phyloP scores from a whole-genome alignment of 2,329 filamentous ascomycete genomes.

The Aureobasidium lini region DNA sequence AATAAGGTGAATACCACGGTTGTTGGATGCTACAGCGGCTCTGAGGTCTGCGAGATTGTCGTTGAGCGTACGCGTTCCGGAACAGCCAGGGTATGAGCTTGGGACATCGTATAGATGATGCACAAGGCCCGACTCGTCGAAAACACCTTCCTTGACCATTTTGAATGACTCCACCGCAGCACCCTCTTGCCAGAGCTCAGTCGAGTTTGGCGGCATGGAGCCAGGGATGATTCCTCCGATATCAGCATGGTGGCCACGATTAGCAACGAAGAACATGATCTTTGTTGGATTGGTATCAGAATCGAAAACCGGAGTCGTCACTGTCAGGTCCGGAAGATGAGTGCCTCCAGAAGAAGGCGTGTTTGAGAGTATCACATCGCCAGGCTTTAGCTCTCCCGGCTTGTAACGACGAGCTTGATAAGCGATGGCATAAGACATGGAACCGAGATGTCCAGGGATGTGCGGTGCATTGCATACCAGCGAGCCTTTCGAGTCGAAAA shows the following conservation, averaged over 20 bases:
- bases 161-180: conserved; percentile 34
- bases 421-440: conserved; percentile 20
- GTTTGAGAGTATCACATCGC: conserved; percentile 25
- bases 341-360: conserved; percentile 25
- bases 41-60: conserved; percentile 33
- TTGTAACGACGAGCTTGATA: conserved; percentile 22
- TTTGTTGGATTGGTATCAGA: conserved; percentile 11
- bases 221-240: conserved; percentile 26
- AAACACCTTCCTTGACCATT: conserved; percentile 5
- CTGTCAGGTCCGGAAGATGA: conserved; percentile 26
- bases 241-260: conserved; percentile 24
- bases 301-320: conserved; percentile 24
- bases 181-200: conserved; percentile 41
- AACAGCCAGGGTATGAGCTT: conserved; percentile 25
- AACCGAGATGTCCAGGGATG: conserved; percentile 36
- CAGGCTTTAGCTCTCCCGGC: conserved; percentile 19
- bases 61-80: conserved; percentile 25
- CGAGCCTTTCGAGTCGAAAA: conserved; percentile 35
- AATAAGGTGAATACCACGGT: conserved; percentile 30
- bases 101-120: conserved; percentile 23
- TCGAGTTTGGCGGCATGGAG: conserved; percentile 38
- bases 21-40: conserved; percentile 29
- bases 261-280: conserved; percentile 24
- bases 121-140: conserved; percentile 9
- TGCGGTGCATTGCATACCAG: conserved; percentile 38